Evolutionary conservation across 1,284 basidiomycete species (phyloP).

Genomic region (Ceratobasidium sp.): DNA sequence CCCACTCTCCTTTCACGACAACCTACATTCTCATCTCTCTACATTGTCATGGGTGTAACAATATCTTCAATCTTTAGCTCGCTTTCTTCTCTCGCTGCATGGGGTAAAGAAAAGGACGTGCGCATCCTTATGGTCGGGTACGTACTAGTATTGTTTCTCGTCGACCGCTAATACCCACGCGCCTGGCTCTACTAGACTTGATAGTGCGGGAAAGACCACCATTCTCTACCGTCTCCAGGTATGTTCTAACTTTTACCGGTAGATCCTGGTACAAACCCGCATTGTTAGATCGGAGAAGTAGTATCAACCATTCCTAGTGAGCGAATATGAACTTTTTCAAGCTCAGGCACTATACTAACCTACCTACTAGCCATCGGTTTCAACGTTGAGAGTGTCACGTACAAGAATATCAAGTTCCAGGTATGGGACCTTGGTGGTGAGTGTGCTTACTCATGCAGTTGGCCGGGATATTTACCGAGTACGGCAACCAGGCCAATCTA

Average conservation of each 20-base stretch:
- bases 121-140: constrained; percentile 92
- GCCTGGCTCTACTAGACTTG: constrained; percentile 60
- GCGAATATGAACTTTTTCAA: constrained; percentile 55
- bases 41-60: constrained; percentile 78
- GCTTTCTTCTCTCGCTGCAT: constrained; percentile 83
- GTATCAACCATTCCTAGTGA: constrained; percentile 98
- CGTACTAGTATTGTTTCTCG: background rate
- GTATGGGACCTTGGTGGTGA: constrained; percentile 96
- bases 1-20: constrained; percentile 34
- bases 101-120: constrained; percentile 94
- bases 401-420: constrained; percentile 99
- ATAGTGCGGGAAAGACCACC: constrained; percentile 89
- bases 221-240: constrained; percentile 96
- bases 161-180: background rate
- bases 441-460: constrained; percentile 46
- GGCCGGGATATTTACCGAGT: constrained; percentile 51
- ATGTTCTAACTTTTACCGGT: constrained; percentile 50
- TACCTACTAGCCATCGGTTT: constrained; percentile 88
- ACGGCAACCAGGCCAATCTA: constrained; percentile 73
- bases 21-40: background rate
- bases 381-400: constrained; percentile 98
- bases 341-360: constrained; percentile 46
- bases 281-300: constrained; percentile 93
- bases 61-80: constrained; percentile 83
- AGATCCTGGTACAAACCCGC: constrained; percentile 14